Base-by-base conservation (phyloP, 2,329 filamentous ascomycete genomes). In the Myriosclerotinia duriaeana region DNA sequence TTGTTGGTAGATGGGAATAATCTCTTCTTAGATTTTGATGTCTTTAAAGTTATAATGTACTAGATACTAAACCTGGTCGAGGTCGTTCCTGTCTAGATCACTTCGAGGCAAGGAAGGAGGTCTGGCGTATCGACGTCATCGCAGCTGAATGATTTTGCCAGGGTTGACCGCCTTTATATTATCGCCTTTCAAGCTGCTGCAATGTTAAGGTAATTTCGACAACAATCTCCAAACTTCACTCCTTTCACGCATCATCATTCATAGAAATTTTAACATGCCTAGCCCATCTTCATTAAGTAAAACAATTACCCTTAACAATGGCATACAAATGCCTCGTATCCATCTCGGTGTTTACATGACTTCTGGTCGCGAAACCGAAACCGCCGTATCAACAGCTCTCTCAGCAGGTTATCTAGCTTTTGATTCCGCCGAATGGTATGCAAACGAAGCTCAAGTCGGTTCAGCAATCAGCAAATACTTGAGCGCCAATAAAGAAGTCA, bases 281-380 rank as follows among this genome's bases (percentile, higher is more conserved):
- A 36, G 12, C 26, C 53, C 63, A 14, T 30, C 54, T 15, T 65
- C 64, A 26, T 34, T 65, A 53, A 36, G 44, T 17, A 60, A 60
- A 15, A 53, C 40, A 15, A 53, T 64, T 3, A 60, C 62, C 5
- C 53, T 65, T 34, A 65, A 65, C 14, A 65, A 65, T 60, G 64
- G 64, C 74, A 78, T 84, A 66, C 80, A 80, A 17, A 91, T 92
- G 78, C 90, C 90, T 17, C 85, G 84, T 72, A 86, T 92, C 71
- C 89, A 92, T 71, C 83, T 92, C 1, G 90, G 90, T 5, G 85
- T 92, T 14, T 93, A 92, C 78, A 82, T 89, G 79, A 90, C 89
- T 77, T 85, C 83, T 4, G 85, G 88, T 1, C 76, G 76, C 36
- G 87, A 91, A 73, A 87, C 86, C 22, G 80, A 79, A 12, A 76